Evolutionary conservation across 2,329 filamentous ascomycete genomes (phyloP).

Genomic region (Trichoderma guizhouense): DNA sequence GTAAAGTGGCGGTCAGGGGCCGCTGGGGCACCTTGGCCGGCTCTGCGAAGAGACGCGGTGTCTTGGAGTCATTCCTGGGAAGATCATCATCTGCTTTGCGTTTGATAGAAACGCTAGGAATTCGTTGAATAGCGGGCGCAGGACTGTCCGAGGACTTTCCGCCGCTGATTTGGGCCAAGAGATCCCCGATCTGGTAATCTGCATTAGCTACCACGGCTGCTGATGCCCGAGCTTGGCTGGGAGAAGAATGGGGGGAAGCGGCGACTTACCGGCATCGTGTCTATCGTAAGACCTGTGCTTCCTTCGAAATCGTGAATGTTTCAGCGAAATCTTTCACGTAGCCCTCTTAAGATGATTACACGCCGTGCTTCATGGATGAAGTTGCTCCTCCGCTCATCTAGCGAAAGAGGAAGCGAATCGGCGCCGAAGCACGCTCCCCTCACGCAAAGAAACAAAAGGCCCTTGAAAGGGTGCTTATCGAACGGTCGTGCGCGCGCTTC

Average conservation of each 20-base stretch:
- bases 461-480: neutral
- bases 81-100: conserved; percentile 57
- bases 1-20: conserved; percentile 22
- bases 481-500: neutral
- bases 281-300: conserved; percentile 9
- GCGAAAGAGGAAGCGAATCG: conserved; percentile 3
- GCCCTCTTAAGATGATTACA: neutral
- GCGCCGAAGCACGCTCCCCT: conserved; percentile 14
- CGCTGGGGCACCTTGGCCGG: conserved; percentile 22
- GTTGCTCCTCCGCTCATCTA: neutral
- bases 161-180: conserved; percentile 57
- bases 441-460: neutral
- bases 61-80: conserved; percentile 40
- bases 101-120: conserved; percentile 40
- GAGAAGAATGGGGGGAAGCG: neutral
- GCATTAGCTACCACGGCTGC: neutral
- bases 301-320: neutral
- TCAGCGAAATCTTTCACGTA: neutral
- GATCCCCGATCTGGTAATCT: conserved; percentile 33
- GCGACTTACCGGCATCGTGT: conserved; percentile 33
- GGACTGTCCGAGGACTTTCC: conserved; percentile 42
- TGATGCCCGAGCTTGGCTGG: conserved; percentile 1
- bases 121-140: conserved; percentile 29
- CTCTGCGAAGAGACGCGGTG: conserved; percentile 33
- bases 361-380: conserved; percentile 7